Conservation (phyloP, 2,329 filamentous ascomycete genomes). For the Scytalidium lignicola region DNA sequence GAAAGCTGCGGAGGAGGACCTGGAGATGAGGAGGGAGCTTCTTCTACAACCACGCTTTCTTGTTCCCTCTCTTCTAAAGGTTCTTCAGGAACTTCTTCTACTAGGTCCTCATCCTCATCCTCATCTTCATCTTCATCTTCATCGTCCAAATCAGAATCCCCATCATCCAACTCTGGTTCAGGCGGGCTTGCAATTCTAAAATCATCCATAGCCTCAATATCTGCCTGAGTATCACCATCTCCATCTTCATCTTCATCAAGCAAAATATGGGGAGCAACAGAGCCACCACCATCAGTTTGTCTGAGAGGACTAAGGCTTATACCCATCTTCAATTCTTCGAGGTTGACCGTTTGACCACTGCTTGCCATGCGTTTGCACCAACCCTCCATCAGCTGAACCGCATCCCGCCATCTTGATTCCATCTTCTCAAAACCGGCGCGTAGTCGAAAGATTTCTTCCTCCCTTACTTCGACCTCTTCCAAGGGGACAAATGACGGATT, state of each 20-base stretch:
- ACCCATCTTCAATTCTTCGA: conserved; percentile 64
- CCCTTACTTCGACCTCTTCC: conserved; percentile 87
- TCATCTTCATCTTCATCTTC: conserved; percentile 30
- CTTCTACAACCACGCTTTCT: conserved; percentile 18
- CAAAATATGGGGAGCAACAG: conserved; percentile 28
- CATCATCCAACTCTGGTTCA: conserved; percentile 22
- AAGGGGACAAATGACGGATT: conserved; percentile 96
- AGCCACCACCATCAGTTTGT: conserved; percentile 45
- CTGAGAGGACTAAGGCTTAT: conserved; percentile 57
- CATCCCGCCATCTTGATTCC: conserved; percentile 86
- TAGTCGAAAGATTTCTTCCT: conserved; percentile 82
- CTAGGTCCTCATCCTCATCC: conserved; percentile 18
- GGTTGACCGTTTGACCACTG: conserved; percentile 64
- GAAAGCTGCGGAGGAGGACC: conserved; percentile 28
- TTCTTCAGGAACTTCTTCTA: conserved; percentile 13
- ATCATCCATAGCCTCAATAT: conserved; percentile 30
- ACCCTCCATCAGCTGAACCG: conserved; percentile 82
- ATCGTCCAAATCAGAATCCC: conserved; percentile 41
- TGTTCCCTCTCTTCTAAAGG: conserved; percentile 20
- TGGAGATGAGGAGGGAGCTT: conserved; percentile 18
- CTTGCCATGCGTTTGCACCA: conserved; percentile 80
- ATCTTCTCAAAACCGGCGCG: conserved; percentile 88
- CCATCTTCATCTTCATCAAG: conserved; percentile 24
- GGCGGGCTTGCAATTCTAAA: conserved; percentile 11
- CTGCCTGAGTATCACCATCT: conserved; percentile 27